phyloP scores from a whole-genome alignment of 2,329 filamentous ascomycete genomes.

The Calonectria leucothoes region DNA sequence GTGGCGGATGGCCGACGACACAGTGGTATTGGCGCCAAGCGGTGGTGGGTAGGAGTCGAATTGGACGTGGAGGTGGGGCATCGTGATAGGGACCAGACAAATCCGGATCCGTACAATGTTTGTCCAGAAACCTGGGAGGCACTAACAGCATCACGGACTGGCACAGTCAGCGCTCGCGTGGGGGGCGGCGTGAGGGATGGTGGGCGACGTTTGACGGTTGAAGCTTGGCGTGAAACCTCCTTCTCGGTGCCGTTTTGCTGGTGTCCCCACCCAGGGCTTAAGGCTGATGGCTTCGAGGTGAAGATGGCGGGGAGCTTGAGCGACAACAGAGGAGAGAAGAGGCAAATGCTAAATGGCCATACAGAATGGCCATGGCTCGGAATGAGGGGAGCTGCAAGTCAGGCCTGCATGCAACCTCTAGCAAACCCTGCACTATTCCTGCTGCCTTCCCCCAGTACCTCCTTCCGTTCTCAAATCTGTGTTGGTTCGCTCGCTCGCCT shows the following conservation, averaged over 20 bases:
- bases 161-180: constrained; percentile 11
- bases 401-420: constrained; percentile 6
- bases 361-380: neutral
- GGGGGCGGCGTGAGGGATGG: constrained; percentile 2
- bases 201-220: neutral
- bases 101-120: constrained; percentile 11
- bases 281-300: constrained; percentile 10
- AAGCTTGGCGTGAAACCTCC: constrained; percentile 11
- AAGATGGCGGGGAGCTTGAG: neutral
- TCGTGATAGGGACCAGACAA: constrained; percentile 10
- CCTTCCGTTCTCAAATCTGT: neutral
- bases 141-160: constrained; percentile 10
- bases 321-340: neutral
- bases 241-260: neutral
- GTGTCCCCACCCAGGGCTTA: constrained; percentile 9
- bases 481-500: neutral
- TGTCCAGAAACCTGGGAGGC: constrained; percentile 9
- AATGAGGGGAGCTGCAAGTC: neutral
- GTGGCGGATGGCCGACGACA: neutral
- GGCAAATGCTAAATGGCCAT: neutral
- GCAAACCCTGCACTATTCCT: neutral
- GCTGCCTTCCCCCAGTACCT: neutral
- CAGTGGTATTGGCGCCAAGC: neutral
- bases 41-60: constrained; percentile 3
- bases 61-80: constrained; percentile 15